These are phyloP conservation scores for Pezicula neosporulosa DNA, from an alignment of 2,329 filamentous ascomycete genomes.

Conservation along the genomic window DNA sequence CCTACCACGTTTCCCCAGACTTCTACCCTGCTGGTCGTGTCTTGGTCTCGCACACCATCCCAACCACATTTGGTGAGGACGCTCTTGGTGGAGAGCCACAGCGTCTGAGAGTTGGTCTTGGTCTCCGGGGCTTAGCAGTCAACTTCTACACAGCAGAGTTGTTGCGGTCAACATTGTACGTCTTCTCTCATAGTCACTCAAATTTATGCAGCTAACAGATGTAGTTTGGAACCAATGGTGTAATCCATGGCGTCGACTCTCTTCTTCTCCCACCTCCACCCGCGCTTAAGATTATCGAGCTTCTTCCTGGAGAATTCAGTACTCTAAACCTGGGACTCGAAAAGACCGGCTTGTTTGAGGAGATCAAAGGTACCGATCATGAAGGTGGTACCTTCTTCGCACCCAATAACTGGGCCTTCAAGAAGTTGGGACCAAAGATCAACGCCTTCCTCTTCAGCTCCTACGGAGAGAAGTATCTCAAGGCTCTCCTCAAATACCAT, in stretches of 20 bases:
- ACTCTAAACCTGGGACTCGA: constrained; percentile 72
- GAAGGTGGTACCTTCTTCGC: constrained; percentile 75
- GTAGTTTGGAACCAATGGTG: constrained; percentile 71
- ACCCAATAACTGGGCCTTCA: constrained; percentile 78
- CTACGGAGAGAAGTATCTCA: constrained; percentile 71
- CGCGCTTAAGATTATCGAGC: constrained; percentile 58
- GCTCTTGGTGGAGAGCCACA: constrained; percentile 64
- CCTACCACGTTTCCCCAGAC: constrained; percentile 72
- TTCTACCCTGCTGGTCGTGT: constrained; percentile 64
- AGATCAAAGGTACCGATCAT: constrained; percentile 50
- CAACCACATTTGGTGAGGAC: constrained; percentile 59
- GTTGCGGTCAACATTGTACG: constrained; percentile 67
- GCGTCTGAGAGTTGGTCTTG: constrained; percentile 66
- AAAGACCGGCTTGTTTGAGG: constrained; percentile 68
- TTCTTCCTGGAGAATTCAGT: constrained; percentile 69
- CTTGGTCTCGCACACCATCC: constrained; percentile 70
- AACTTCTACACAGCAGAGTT: constrained; percentile 75
- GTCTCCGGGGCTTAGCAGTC: constrained; percentile 59
- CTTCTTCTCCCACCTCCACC: constrained; percentile 74
- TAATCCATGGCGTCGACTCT: constrained; percentile 73
- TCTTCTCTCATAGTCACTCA: constrained; percentile 5
- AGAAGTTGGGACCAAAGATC: constrained; percentile 64
- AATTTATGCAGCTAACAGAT: constrained; percentile 1
- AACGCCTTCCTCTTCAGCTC: constrained; percentile 87
- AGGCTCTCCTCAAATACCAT: constrained; percentile 76